Conservation (phyloP, 805 yeast genomes). For the Ogataea zsoltii region DNA sequence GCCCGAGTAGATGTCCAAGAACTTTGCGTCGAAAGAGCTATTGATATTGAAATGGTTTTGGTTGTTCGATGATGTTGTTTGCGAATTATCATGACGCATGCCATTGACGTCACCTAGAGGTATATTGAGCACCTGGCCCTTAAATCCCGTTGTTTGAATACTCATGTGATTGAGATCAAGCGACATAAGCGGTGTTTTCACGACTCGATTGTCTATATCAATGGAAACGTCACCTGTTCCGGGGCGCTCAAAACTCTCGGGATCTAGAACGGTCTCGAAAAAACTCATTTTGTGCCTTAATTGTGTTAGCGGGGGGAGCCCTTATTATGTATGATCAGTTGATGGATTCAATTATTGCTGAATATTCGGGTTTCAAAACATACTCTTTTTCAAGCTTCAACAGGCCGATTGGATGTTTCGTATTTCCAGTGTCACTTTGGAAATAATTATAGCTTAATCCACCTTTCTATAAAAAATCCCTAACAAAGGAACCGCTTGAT, state of each 20-base stretch:
- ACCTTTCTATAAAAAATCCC: slow-evolving; percentile 2
- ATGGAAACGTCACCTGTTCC: slow-evolving; percentile 20
- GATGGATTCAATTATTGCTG: background rate
- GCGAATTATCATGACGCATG: slow-evolving; percentile 13
- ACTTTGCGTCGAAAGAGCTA: slow-evolving; percentile 16
- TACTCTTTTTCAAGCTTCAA: background rate
- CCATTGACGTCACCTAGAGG: slow-evolving; percentile 14
- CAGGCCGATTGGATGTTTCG: too few species aligned
- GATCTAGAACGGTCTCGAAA: slow-evolving; percentile 20
- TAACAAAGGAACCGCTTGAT: slow-evolving; percentile 7
- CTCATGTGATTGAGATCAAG: slow-evolving; percentile 21
- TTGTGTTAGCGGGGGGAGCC: slow-evolving; percentile 1
- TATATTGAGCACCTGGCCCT: slow-evolving; percentile 13
- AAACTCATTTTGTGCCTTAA: slow-evolving; percentile 14
- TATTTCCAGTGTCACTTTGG: too few species aligned
- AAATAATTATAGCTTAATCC: background rate
- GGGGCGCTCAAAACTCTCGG: slow-evolving; percentile 18
- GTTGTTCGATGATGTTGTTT: slow-evolving; percentile 10
- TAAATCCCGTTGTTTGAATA: slow-evolving; percentile 14
- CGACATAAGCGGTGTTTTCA: slow-evolving; percentile 20
- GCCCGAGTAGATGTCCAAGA: slow-evolving; percentile 16
- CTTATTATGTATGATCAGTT: background rate
- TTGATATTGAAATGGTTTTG: slow-evolving; percentile 8
- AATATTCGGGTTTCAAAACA: slow-evolving; percentile 1
- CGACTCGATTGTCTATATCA: slow-evolving; percentile 15